phyloP scores from a whole-genome alignment of 75 land plant species.

The Pseudotsuga menziesii region DNA sequence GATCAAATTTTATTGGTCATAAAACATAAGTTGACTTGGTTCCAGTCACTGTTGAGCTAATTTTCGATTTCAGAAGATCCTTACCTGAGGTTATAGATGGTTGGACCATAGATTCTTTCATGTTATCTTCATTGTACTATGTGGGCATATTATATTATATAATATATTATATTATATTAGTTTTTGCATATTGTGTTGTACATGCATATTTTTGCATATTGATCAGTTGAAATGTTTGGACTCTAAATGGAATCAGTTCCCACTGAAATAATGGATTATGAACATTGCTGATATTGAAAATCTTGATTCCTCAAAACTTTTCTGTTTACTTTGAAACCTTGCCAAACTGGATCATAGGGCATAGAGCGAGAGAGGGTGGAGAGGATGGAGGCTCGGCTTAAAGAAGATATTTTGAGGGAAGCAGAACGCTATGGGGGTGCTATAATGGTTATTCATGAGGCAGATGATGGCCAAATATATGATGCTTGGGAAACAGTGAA shows the following conservation, averaged over 20 bases:
- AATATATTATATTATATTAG: no score
- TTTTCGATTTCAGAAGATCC: not conserved
- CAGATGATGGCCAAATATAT: conserved; percentile 86
- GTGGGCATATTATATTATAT: not conserved
- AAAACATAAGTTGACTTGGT: not conserved
- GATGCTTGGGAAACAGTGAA: conserved; percentile 92
- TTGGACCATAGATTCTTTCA: not conserved
- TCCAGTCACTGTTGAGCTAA: not conserved
- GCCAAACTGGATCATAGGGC: conserved; percentile 45
- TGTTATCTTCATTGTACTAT: not conserved
- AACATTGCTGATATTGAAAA: not conserved
- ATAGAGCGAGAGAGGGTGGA: conserved; percentile 93
- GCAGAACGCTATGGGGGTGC: conserved; percentile 85
- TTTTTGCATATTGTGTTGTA: no score
- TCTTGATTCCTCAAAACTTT: not conserved
- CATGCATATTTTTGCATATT: no score
- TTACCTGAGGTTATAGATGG: not conserved
- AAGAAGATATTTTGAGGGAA: conserved; percentile 88
- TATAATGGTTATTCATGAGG: conserved; percentile 96
- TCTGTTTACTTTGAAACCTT: not conserved
- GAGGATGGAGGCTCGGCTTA: conserved; percentile 88
- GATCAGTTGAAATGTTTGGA: not conserved
- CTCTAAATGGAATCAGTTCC: not conserved
- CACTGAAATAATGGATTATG: not conserved
- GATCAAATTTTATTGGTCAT: not conserved